Conservation (phyloP, 179 eudicot genomes). For the Corrigiola litoralis region DNA sequence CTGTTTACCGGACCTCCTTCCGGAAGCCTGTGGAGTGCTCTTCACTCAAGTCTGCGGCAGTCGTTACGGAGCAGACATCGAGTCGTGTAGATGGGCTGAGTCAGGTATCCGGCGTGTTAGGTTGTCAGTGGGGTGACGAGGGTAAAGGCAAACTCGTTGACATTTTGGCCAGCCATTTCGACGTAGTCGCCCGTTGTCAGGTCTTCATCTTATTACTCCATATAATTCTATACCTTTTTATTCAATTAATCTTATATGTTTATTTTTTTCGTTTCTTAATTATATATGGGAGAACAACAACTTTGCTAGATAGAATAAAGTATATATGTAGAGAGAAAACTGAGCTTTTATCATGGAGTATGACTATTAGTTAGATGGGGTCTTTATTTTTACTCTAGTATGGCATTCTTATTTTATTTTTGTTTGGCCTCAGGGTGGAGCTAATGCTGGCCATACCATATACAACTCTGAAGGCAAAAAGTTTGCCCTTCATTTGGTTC, state of each 20-base stretch:
- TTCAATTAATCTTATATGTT: neutral
- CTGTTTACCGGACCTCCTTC: conserved; percentile 6
- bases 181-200: conserved; percentile 96
- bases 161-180: conserved; percentile 75
- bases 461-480: conserved; percentile 94
- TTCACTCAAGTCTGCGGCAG: conserved; percentile 24
- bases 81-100: conserved; percentile 62
- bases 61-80: conserved; percentile 21
- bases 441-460: conserved; percentile 99
- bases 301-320: too few species aligned
- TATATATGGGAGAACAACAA: too few species aligned
- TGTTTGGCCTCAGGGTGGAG: conserved; percentile 67
- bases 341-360: neutral
- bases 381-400: too few species aligned
- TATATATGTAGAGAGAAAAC: too few species aligned
- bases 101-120: conserved; percentile 92
- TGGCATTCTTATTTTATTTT: neutral
- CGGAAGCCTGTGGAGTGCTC: conserved; percentile 11
- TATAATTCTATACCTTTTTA: neutral
- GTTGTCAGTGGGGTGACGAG: conserved; percentile 96
- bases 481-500: conserved; percentile 96
- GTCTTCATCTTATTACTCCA: conserved; percentile 18
- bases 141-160: conserved; percentile 96
- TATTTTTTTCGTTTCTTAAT: neutral
- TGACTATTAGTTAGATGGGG: too few species aligned